Percentiles rank a stretch among this genome's conserved stretches.
These are phyloP conservation scores for Croton laevigatus DNA, from an alignment of 441 rosid species.

Conservation along the genomic window DNA sequence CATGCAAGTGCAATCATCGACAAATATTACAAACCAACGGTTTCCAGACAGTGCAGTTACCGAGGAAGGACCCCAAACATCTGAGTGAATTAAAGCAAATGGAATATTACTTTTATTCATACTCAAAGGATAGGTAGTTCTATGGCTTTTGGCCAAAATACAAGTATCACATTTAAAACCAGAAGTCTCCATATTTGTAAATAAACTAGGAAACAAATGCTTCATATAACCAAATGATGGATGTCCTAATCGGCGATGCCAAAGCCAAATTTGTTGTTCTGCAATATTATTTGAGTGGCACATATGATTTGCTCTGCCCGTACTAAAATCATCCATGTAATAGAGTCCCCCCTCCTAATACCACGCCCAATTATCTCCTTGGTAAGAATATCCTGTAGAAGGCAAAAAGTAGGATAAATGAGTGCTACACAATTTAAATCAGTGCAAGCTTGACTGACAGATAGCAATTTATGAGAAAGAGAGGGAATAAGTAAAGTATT, in stretches of 20 bases:
- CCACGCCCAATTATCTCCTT: neutral
- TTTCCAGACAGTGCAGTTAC: neutral
- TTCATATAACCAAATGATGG: neutral
- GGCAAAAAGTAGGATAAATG: neutral
- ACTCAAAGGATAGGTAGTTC: neutral
- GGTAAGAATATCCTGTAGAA: neutral
- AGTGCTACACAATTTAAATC: neutral
- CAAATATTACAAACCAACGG: neutral
- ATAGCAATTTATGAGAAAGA: neutral
- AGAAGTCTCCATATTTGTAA: neutral
- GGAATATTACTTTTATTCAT: neutral
- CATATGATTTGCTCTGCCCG: neutral
- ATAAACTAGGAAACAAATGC: neutral
- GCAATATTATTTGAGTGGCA: neutral
- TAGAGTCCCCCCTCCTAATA: neutral
- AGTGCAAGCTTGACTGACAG: neutral
- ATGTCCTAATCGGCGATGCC: neutral
- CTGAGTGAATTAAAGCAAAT: neutral
- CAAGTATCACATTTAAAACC: neutral
- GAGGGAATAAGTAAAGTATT: neutral
- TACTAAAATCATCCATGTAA: neutral
- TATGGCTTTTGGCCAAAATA: neutral
- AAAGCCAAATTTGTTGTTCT: neutral
- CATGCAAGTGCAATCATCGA: neutral
- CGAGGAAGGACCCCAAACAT: neutral